Evolutionary conservation across 768 basidiomycete genomes (phyloP), one percentile per base, ranked within the genome.

Genomic region (Suillus clintonianus): DNA sequence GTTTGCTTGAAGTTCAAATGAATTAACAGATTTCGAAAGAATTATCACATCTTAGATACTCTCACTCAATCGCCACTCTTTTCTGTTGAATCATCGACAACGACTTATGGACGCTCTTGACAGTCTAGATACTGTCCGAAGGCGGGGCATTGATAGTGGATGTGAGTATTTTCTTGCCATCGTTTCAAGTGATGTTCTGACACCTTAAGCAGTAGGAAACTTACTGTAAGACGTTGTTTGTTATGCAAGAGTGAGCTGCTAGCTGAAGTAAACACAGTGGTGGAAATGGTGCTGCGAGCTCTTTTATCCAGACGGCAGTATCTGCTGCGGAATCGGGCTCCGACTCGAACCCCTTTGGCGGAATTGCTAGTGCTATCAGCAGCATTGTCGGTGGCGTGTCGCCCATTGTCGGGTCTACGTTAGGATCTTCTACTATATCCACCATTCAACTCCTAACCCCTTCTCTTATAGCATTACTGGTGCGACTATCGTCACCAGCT

Each of bases 381-480:
- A 70, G 66, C 53, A 19, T 69, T 47, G 0, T 71, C 43, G 27
- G 51, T 71, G 48, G 34, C 56, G 22, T 56, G 27, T 14, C 74
- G 30, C 48, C 70, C 24, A 8, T 22, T 10, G 2, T 59, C 55
- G n/a, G 56, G 43, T 41, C 71, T 48, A 58, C 73, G 68, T 71
- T 61, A 60, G 65, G 59, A 50, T 41, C 64, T 69, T 66, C 71
- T 59, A n/a, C 59, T 51, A 27, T 62, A 55, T 24, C 64, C 53
- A 55, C 67, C 41, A 76, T 58, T 34, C 53, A 56, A 15, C 41
- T 70, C 56, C 62, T 71, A 43, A 75, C 74, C 8, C 32, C 1
- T 60, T 59, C 72, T 56, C 65, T 66, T 69, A 67, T 70, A 70
- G 73, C 63, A 69, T 70, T 65, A 64, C 72, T 57, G 69, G 72